Evolutionary conservation across 2,329 filamentous ascomycete genomes (phyloP), one percentile per base, ranked within the genome.

Genomic region (Talaromyces sp.): DNA sequence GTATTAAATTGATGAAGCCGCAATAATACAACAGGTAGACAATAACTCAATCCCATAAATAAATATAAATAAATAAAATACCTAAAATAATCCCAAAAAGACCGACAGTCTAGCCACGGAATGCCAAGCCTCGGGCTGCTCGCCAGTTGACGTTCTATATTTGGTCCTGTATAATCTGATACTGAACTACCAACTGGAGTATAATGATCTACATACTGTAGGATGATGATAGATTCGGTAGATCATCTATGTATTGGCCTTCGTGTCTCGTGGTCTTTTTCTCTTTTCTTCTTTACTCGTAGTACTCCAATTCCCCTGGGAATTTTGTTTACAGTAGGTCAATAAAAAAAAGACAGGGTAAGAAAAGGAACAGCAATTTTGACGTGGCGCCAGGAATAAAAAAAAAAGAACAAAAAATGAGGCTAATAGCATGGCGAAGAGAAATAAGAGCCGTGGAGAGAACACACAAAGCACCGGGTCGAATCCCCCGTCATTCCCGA

Each of bases 391-490:
- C 65, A 65, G 66, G 64, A 62, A 64, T 65, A 63, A 62, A 66
- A 63, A n/a, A 47, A 43, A 62, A 61, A 65, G 24, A 68, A 66
- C 48, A 61, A 64, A 58, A 69, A 68, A 69, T 67, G 66, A 70
- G 67, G 69, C 70, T 72, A 71, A 71, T 69, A 70, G 65, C 69
- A 72, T 71, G 69, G 69, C 70, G 66, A 65, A 71, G 70, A 69
- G 61, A 58, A 58, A 62, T 66, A 68, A 67, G 63, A 69, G 65
- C 63, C 67, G 60, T 69, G 68, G 69, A 66, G 65, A 69, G 65
- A 64, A 69, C 64, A 70, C 62, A 70, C 64, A 60, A 53, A 57
- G 60, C 60, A 66, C 62, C 65, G 65, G n/a, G 63, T 63, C 62
- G 63, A 62, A 68, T 54, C 63, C 64, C 62, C 62, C 62, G 62